These are phyloP conservation scores for Elsinoe necatrix DNA, from an alignment of 2,329 filamentous ascomycete genomes.

Conservation along the genomic window DNA sequence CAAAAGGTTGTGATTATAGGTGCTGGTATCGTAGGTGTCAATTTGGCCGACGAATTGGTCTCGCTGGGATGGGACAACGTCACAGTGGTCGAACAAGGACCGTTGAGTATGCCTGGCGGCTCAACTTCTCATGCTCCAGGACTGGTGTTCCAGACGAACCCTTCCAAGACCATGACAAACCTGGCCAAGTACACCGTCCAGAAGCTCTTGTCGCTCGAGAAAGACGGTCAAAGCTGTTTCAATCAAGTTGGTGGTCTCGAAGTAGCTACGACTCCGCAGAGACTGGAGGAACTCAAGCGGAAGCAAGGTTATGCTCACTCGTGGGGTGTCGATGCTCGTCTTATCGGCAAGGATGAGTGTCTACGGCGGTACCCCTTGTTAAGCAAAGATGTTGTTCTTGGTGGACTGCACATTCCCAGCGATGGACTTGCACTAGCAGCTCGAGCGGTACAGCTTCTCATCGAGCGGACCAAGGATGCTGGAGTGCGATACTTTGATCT, in stretches of 20 bases:
- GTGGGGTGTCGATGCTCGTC: conserved; percentile 50
- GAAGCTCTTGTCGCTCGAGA: conserved; percentile 48
- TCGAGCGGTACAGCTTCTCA: conserved; percentile 53
- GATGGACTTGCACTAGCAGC: conserved; percentile 55
- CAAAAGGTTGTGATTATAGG: conserved; percentile 49
- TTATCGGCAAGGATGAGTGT: conserved; percentile 48
- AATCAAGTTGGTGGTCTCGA: conserved; percentile 57
- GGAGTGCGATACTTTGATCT: conserved; percentile 50
- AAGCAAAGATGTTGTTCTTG: conserved; percentile 46
- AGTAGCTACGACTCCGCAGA: conserved; percentile 51
- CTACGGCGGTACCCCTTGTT: conserved; percentile 47
- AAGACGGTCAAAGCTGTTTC: conserved; percentile 46
- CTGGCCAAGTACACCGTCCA: conserved; percentile 55
- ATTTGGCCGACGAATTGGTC: conserved; percentile 56
- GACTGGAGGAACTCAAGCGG: conserved; percentile 53
- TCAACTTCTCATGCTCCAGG: conserved; percentile 59
- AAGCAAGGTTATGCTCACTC: conserved; percentile 53
- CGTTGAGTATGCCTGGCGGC: conserved; percentile 53
- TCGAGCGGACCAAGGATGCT: conserved; percentile 48
- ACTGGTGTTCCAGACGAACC: conserved; percentile 55
- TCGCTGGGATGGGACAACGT: conserved; percentile 55
- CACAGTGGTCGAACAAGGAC: conserved; percentile 57
- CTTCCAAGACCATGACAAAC: conserved; percentile 49
- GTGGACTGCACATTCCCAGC: conserved; percentile 51
- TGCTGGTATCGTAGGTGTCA: conserved; percentile 56